Evolutionary conservation across 2,329 filamentous ascomycete species (phyloP), one percentile per base, ranked within the genome.

Genomic region (Graphilbum ipis-grandicollis): DNA sequence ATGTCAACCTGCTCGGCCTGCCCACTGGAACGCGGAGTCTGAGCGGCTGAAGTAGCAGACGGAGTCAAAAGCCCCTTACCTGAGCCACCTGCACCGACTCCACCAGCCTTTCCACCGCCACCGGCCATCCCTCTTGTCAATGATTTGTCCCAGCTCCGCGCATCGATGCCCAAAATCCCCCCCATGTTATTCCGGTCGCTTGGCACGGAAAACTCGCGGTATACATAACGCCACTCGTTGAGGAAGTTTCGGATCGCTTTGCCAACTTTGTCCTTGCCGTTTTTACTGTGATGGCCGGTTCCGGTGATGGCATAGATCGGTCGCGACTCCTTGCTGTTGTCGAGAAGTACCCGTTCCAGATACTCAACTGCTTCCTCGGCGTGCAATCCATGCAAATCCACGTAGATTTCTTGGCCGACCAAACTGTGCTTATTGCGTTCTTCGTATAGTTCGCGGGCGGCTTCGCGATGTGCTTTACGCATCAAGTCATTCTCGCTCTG

Each of bases 401-500:
- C 79, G 56, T 92, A 98, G 31, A 94, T 73, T 59, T 98, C 90
- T 30, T 71, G 59, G 41, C 22, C 26, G 15, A 14, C 19, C 12
- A 31, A 14, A 25, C 22, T 71, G 55, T 78, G 80, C 56, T 79
- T 82, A 55, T 94, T 94, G 29, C 88, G 82, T 52, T 93, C 81
- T 55, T 94, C 86, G 53, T 96, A 98, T 22, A 98, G 67, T 49
- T 90, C 79, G 26, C 78, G 74, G 18, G 90, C 90, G 9, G 90
- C 90, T 58, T 96, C 86, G 33, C 90, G 79, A 52, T 98, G 90
- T 33, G 86, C 88, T 61, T 93, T 92, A 45, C 86, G 76, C 90
- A 98, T 98, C 28, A 92, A 68, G 47, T 93, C 84, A 50, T 98
- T 96, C 60, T 98, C 90, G 47, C 83, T 90, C 58, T 96, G 90